Evolutionary conservation across 1,284 basidiomycete genomes (phyloP).

Genomic region (Afroboletus lepidellus): DNA sequence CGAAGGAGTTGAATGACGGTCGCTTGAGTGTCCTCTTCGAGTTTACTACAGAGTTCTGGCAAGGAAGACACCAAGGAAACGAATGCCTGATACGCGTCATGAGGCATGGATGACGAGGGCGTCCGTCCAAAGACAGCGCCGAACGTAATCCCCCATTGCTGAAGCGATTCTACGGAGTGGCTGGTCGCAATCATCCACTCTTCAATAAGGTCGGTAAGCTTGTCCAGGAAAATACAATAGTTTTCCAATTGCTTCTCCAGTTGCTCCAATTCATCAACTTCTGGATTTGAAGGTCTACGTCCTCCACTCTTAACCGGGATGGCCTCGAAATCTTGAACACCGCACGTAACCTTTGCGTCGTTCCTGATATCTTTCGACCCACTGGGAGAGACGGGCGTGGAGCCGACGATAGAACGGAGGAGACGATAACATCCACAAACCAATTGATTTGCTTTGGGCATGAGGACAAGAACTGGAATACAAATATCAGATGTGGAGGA

Average conservation of each 20-base stretch:
- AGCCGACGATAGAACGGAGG: constrained; percentile 71
- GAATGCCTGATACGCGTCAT: constrained; percentile 64
- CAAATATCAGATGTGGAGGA: constrained; percentile 75
- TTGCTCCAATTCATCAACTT: constrained; percentile 49
- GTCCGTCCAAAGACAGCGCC: constrained; percentile 64
- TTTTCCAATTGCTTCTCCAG: constrained; percentile 52
- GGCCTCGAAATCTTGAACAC: neutral
- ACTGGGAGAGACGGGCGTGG: constrained; percentile 71
- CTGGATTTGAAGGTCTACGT: constrained; percentile 34
- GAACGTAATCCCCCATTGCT: constrained; percentile 62
- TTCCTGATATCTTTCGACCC: constrained; percentile 80
- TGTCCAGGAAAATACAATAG: constrained; percentile 52
- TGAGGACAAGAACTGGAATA: constrained; percentile 88
- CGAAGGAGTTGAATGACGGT: constrained; percentile 52
- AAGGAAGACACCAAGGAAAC: constrained; percentile 38
- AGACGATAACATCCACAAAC: constrained; percentile 87
- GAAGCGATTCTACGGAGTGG: constrained; percentile 29
- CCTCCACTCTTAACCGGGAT: neutral
- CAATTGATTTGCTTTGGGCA: constrained; percentile 88
- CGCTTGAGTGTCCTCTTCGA: constrained; percentile 48
- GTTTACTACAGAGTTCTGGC: constrained; percentile 40
- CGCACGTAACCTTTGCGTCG: no score
- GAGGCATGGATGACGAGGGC: constrained; percentile 33
- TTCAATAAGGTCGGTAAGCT: constrained; percentile 51
- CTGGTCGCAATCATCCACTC: constrained; percentile 50